phyloP scores from a whole-genome alignment of 2,329 filamentous ascomycete genomes.

The Aspergillus texensis region DNA sequence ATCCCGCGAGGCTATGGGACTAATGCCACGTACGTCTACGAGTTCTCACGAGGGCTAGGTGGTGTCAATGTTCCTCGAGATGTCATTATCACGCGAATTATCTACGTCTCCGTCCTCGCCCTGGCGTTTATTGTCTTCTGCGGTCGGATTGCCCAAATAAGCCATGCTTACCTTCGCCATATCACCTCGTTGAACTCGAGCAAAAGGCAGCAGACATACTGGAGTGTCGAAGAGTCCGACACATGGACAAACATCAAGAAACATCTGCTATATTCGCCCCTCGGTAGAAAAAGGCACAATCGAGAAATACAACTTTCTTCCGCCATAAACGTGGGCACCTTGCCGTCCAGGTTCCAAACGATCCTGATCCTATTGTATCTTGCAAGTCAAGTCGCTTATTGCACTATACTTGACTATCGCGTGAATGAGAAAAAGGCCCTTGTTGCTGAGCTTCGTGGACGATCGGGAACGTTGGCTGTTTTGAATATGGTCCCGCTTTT shows the following conservation, averaged over 20 bases:
- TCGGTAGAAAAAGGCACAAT: conserved; percentile 77
- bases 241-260: conserved; percentile 51
- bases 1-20: conserved; percentile 31
- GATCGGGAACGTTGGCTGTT: conserved; percentile 79
- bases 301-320: conserved; percentile 69
- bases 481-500: conserved; percentile 92
- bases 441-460: conserved; percentile 79
- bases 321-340: conserved; percentile 71
- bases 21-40: conserved; percentile 45
- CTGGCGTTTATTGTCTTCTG: conserved; percentile 42
- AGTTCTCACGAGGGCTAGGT: conserved; percentile 42
- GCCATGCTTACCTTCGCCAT: conserved; percentile 48
- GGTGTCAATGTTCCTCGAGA: conserved; percentile 45
- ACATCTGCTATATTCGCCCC: conserved; percentile 61
- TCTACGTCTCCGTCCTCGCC: conserved; percentile 40
- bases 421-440: conserved; percentile 56
- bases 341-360: conserved; percentile 78
- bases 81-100: conserved; percentile 42
- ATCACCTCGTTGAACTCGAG: conserved; percentile 43
- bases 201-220: conserved; percentile 47
- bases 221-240: conserved; percentile 45
- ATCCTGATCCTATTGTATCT: conserved; percentile 69
- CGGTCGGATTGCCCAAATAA: conserved; percentile 46
- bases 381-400: conserved; percentile 76
- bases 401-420: conserved; percentile 50